Evolutionary conservation across 352 stramenopile species (phyloP), one percentile per base, ranked within the genome.

Genomic region (Phytophthora palmivora): DNA sequence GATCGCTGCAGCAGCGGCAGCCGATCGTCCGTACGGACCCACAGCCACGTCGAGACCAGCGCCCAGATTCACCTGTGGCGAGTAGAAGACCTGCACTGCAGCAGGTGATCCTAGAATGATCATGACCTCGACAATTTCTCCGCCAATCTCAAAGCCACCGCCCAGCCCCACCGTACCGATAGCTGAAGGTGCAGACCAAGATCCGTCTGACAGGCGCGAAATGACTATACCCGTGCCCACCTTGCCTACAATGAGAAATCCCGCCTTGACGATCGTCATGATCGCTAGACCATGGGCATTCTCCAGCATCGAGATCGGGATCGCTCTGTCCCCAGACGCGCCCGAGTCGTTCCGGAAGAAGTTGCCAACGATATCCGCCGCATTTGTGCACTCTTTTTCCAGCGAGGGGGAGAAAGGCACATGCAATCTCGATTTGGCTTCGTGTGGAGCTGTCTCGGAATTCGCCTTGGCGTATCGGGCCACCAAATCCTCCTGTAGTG

Each of bases 101-200:
- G 76, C 76, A 28, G 90, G 81, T 1, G 82, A 96, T 63, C 95
- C 95, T 6, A 98, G 63, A 48, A 98, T 82, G 73, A 98, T 96
- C 37, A 98, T 79, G 45, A 97, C 82, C 69, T 98, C 92, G 2
- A 92, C 88, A 22, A 98, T 69, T 67, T 98, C 89, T 18, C 88
- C 91, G 21, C 93, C 93, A 15, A 97, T 74, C 43, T 97, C 54
- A 10, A 88, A 90, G 54, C 92, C 91, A 73, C 72, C 72, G 38
- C 79, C 80, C 16, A 97, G 55, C 9, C 91, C 91, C 6, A 83
- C 69, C 0, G 91, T 90, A 14, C 88, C 90, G 63, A 98, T 97
- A 7, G 93, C 93, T 30, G 80, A 95, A 0, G 93, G 93, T 2
- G 91, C 86, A 21, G 83, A 95, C 93, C 93, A 98, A 16, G 70